Base-by-base conservation (phyloP, 2,329 filamentous ascomycete genomes). In the Didymellaceae sp. region DNA sequence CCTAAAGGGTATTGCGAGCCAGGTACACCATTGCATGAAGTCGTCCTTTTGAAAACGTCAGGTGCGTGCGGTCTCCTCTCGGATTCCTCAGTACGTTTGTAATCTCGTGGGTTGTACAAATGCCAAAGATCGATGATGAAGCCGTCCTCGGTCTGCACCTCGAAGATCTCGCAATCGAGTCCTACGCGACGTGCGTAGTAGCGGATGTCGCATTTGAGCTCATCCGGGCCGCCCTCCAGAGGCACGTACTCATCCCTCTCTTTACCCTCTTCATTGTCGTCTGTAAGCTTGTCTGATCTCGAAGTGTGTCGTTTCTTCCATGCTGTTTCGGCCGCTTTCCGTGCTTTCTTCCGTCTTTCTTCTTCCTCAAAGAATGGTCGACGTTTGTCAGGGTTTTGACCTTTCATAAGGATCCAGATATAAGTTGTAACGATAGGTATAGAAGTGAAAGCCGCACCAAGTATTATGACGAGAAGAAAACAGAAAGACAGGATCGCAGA, bases 41-140 rank as follows among this genome's bases (percentile, higher is more conserved):
- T 33, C 62, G 73, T 55, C 59, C 74, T 46, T 4, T 76, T 77
- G 57, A 92, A 93, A 0, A 87, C 71, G 5, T 86, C 78, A 0
- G 89, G 86, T 0, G 83, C 83, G 4, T 82, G 80, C 13, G 82
- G 69, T 14, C 77, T 68, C 16, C 83, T 78, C 26, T 85, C 76
- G 1, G 78, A 72, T 1, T 78, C 69, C 0, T 77, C 65, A 4
- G 81, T 71, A 1, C 80, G 79, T 0, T 76, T 78, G 66, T 91
- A 87, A 52, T 93, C 88, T 39, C 81, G 82, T 0, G 93, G 93
- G 57, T 96, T 88, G 70, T 90, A 96, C 20, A 97, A 80, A 70
- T 97, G 93, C 87, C 90, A 96, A 1, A 97, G 79, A 17, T 89
- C 85, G 55, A 97, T 88, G 35, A 97, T 84, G 68, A 96, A 97